These are phyloP conservation scores for Rosa multiflora DNA, from an alignment of 306 rosid species.

Conservation along the genomic window DNA sequence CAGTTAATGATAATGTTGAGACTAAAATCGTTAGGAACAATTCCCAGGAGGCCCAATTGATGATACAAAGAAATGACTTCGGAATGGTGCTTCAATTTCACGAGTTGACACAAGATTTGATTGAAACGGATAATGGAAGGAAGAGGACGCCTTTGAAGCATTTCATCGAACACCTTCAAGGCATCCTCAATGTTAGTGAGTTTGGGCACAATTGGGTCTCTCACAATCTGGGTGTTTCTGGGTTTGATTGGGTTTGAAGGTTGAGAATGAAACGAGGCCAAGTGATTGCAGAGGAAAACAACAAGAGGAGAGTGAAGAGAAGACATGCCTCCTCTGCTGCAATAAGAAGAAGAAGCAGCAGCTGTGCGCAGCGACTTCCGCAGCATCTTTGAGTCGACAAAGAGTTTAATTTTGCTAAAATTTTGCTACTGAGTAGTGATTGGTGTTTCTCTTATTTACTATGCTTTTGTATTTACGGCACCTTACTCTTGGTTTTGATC, in stretches of 20 bases:
- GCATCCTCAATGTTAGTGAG: neutral
- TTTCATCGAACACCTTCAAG: neutral
- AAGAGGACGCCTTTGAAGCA: neutral
- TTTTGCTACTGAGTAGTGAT: too few relatives aligned
- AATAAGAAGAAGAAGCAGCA: neutral
- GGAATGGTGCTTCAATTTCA: neutral
- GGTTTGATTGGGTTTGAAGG: neutral
- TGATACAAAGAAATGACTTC: slow-evolving; percentile 19
- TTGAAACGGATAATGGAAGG: neutral
- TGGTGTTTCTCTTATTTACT: too few relatives aligned
- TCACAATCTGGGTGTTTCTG: neutral
- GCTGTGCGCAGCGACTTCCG: neutral
- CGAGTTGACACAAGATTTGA: neutral
- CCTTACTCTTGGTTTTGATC: too few relatives aligned
- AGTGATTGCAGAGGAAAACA: neutral
- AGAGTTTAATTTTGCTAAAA: too few relatives aligned
- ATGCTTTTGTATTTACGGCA: too few relatives aligned
- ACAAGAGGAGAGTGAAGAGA: neutral
- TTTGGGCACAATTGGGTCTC: neutral
- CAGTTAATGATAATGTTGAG: slow-evolving; percentile 38
- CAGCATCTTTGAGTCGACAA: too few relatives aligned
- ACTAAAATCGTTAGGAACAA: slow-evolving; percentile 8
- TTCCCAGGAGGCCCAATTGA: slow-evolving; percentile 12
- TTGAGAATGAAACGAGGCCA: neutral
- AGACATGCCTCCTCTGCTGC: neutral